Conservation (phyloP, 2,329 filamentous ascomycete species). For the Sporothrix curviconia region DNA sequence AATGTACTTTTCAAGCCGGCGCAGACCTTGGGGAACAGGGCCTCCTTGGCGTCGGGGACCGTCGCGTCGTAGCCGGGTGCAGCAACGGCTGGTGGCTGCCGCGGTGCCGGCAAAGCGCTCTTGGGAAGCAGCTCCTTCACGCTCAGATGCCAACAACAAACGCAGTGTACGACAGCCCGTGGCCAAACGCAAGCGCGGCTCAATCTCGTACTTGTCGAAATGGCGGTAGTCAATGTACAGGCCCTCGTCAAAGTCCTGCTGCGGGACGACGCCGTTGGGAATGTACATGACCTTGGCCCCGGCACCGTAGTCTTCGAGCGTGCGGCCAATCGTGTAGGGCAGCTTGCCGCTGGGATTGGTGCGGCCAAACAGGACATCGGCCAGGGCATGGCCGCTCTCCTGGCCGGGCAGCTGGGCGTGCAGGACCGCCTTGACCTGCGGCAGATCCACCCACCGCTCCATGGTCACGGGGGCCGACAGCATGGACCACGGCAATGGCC, state of each 20-base stretch:
- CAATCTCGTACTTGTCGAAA: constrained; percentile 70
- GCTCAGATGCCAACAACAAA: constrained; percentile 56
- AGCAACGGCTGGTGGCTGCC: constrained; percentile 34
- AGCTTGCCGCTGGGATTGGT: constrained; percentile 71
- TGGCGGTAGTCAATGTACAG: constrained; percentile 85
- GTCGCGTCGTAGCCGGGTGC: constrained; percentile 50
- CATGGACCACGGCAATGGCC: constrained; percentile 79
- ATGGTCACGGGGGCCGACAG: constrained; percentile 77
- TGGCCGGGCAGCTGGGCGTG: constrained; percentile 83
- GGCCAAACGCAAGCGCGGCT: constrained; percentile 79
- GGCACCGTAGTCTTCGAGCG: constrained; percentile 68
- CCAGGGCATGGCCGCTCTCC: constrained; percentile 76
- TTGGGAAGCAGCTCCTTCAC: constrained; percentile 44
- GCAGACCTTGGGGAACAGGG: constrained; percentile 53
- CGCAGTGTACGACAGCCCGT: constrained; percentile 72
- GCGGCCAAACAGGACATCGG: constrained; percentile 72
- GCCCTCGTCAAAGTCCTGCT: constrained; percentile 77
- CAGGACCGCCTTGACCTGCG: constrained; percentile 70
- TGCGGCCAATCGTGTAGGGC: constrained; percentile 79
- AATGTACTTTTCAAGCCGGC: constrained; percentile 61
- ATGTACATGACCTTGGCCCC: constrained; percentile 62
- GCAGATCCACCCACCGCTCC: constrained; percentile 72
- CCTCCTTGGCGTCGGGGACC: constrained; percentile 49
- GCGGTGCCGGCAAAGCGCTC: constrained; percentile 31
- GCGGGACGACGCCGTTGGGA: constrained; percentile 63